Conservation (phyloP, 2,329 filamentous ascomycete species). For the Botryotinia convoluta region DNA sequence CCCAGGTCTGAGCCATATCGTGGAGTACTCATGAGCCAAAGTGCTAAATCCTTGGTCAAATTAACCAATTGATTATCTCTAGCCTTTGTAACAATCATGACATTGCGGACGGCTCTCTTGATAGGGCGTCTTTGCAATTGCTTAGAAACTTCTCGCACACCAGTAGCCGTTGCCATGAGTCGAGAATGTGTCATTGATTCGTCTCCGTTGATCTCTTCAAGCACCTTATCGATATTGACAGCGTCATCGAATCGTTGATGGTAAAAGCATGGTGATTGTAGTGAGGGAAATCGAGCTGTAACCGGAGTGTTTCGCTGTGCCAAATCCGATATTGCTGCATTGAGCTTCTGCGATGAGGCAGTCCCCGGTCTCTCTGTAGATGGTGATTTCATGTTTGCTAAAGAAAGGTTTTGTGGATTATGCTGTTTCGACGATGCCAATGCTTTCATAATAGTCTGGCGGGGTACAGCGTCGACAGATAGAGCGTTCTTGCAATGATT, state of each 20-base stretch:
- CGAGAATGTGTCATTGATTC: constrained; percentile 91
- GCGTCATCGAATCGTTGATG: constrained; percentile 96
- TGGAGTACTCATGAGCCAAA: constrained; percentile 85
- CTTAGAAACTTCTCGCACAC: constrained; percentile 92
- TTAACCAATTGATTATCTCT: constrained; percentile 90
- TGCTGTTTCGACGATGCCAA: constrained; percentile 64
- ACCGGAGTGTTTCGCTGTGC: constrained; percentile 40
- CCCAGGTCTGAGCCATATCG: constrained; percentile 87
- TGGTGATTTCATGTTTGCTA: constrained; percentile 16
- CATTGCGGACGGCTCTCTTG: constrained; percentile 83
- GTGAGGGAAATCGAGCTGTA: constrained; percentile 56
- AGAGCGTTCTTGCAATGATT: constrained; percentile 37
- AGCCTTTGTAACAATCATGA: constrained; percentile 99
- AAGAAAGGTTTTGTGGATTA: constrained; percentile 46
- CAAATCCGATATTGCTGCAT: constrained; percentile 53
- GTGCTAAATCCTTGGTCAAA: constrained; percentile 80
- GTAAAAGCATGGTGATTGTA: constrained; percentile 96
- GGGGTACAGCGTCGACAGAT: constrained; percentile 52
- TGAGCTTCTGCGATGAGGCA: constrained; percentile 56
- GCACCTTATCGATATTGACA: constrained; percentile 88
- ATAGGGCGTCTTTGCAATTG: constrained; percentile 91
- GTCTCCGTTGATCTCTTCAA: constrained; percentile 88
- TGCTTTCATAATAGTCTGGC: constrained; percentile 80
- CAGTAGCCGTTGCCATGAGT: constrained; percentile 90
- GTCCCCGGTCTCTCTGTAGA: constrained; percentile 31